Percentiles rank a stretch among this genome's conserved stretches.
Evolutionary conservation across 805 yeast genomes (phyloP).

Genomic region (Brettanomyces custersianus): DNA sequence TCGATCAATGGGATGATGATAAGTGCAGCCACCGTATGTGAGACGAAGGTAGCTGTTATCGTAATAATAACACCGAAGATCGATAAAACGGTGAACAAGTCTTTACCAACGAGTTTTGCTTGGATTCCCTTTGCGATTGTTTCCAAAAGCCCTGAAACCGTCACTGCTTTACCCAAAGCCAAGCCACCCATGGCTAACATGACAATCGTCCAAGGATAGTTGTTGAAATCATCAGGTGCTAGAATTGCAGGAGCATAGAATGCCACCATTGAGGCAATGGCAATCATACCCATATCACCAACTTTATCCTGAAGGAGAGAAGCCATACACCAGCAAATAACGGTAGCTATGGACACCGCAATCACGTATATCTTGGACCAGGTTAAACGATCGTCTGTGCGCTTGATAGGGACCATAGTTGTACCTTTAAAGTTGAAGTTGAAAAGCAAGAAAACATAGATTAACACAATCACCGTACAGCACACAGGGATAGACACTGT

Average conservation of each 20-base stretch:
- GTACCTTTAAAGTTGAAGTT: conserved; percentile 43
- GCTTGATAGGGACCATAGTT: conserved; percentile 50
- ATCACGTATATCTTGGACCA: conserved; percentile 69
- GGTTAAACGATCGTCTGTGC: conserved; percentile 58
- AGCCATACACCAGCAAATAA: conserved; percentile 83
- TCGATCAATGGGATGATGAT: conserved; percentile 85
- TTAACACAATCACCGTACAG: conserved; percentile 46
- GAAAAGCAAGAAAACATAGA: conserved; percentile 66
- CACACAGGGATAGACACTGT: conserved; percentile 78
- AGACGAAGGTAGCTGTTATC: conserved; percentile 86
- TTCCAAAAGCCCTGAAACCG: conserved; percentile 77
- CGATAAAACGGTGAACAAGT: conserved; percentile 63
- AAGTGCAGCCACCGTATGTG: conserved; percentile 95
- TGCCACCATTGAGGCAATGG: conserved; percentile 81
- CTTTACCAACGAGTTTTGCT: conserved; percentile 51
- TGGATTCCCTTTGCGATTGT: conserved; percentile 72
- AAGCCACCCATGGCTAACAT: conserved; percentile 97
- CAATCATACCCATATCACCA: conserved; percentile 97
- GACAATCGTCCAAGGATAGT: conserved; percentile 94
- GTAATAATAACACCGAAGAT: conserved; percentile 78
- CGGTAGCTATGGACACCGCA: conserved; percentile 59
- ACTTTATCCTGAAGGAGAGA: conserved; percentile 61
- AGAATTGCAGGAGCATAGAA: conserved; percentile 87
- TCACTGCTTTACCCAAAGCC: conserved; percentile 90
- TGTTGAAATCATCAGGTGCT: conserved; percentile 86